These are phyloP conservation scores for Lophiotrema nucula DNA, from an alignment of 495 filamentous ascomycete species.

Conservation along the genomic window DNA sequence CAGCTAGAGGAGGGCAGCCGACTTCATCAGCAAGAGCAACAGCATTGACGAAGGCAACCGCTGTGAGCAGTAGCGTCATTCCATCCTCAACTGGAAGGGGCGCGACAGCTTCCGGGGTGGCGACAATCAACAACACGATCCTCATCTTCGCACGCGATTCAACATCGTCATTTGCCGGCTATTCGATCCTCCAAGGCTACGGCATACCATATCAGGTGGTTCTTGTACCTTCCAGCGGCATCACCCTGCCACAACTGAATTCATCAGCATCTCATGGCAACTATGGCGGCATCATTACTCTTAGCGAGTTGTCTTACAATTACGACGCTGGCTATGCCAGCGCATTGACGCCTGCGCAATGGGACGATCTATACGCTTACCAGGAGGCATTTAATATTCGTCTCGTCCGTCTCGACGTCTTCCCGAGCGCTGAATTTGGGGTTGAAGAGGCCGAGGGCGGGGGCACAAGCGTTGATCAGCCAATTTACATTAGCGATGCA, in stretches of 20 bases:
- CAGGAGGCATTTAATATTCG: constrained; percentile 56
- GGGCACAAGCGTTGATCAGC: neutral
- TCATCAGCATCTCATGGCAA: constrained; percentile 50
- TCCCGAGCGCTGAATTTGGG: neutral
- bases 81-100: too few species aligned
- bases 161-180: constrained; percentile 46
- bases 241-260: constrained; percentile 52
- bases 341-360: constrained; percentile 56
- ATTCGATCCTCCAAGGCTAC: constrained; percentile 59
- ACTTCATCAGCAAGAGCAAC: too few species aligned
- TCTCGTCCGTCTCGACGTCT: constrained; percentile 57
- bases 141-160: constrained; percentile 56
- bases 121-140: constrained; percentile 44
- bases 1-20: too few species aligned
- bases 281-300: constrained; percentile 57
- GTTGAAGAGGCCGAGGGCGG: neutral
- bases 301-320: constrained; percentile 55
- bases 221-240: constrained; percentile 51
- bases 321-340: constrained; percentile 48
- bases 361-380: constrained; percentile 57
- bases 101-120: neutral
- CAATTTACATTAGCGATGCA: neutral
- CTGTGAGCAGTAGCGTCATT: too few species aligned
- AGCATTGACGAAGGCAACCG: too few species aligned
- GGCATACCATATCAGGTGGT: constrained; percentile 59